These are phyloP conservation scores for Rhododendron henanense DNA, from an alignment of 148 eudicot genomes.

Conservation along the genomic window DNA sequence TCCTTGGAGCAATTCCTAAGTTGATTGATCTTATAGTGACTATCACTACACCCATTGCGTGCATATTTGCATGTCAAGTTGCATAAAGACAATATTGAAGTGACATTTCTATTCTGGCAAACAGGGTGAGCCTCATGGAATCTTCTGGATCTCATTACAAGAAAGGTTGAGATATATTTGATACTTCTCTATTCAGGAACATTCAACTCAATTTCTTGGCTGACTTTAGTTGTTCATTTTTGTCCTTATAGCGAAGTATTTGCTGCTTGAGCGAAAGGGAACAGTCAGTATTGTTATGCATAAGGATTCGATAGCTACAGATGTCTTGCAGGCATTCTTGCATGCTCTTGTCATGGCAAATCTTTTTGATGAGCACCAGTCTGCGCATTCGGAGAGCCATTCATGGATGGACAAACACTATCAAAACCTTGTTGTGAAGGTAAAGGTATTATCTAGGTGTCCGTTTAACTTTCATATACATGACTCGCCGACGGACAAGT, in stretches of 20 bases:
- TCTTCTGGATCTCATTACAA: conserved; percentile 59
- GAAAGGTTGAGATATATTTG: conserved; percentile 45
- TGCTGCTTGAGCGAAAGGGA: conserved; percentile 62
- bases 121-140: conserved; percentile 61
- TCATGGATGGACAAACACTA: conserved; percentile 88
- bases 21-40: not conserved
- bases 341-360: conserved; percentile 84
- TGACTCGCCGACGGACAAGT: not conserved
- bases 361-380: conserved; percentile 36
- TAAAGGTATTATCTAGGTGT: conserved; percentile 46
- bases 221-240: conserved; percentile 7
- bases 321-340: conserved; percentile 67
- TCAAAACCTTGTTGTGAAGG: conserved; percentile 57
- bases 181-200: not conserved
- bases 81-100: not conserved
- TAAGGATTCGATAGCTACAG: conserved; percentile 60
- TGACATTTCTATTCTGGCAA: conserved; percentile 16
- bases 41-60: not conserved
- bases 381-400: conserved; percentile 51
- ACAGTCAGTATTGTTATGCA: conserved; percentile 59
- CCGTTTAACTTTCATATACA: not conserved
- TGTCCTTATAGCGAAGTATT: conserved; percentile 51
- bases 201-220: not conserved
- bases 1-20: not conserved
- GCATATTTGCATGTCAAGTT: conserved; percentile 2